Evolutionary conservation across 371 early-diverging fungal genomes (phyloP), one percentile per base, ranked within the genome.

Genomic region (Mucor racemosus): DNA sequence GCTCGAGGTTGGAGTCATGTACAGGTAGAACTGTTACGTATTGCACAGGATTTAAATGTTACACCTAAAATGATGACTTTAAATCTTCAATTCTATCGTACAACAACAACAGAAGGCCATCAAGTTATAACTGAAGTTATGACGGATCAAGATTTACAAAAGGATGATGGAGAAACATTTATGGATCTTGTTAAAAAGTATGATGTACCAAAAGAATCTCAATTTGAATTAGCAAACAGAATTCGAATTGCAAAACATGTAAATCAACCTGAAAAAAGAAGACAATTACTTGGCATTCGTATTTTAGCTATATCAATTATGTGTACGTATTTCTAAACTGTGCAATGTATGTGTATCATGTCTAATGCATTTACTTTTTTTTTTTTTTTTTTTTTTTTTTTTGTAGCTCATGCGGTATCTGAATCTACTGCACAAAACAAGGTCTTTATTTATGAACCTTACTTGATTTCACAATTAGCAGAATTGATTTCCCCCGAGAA

Each of bases 381-480:
- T 15, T 46, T 54, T 19, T 41, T 15, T 46, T 54, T n/a, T 5
- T 11, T 54, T 54, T n/a, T n/a, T n/a, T n/a, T 19, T 41, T 15
- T 46, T 54, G 41, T 73, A 83, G 84, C 86, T 8, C 85, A 88
- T 72, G 82, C 88, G 44, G 78, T 86, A 17, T 81, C 89, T 3
- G 94, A 94, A 72, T 85, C 88, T 3, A 81, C 88, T 40, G 88
- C 91, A 31, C 87, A 91, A 62, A 90, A 87, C 66, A 86, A 85
- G 65, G 80, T 97, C 41, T 91, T 95, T 70, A 79, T 90, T n/a
- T 93, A 92, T 72, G 97, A 97, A 62, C 96, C 97, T 7, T 90
- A 91, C 71, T 80, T 97, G 34, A 88, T 95, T n/a, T 71, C 85
- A 7, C 86, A 92, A 42, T 71, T 97, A 1, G 91, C 92, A 0